Base-by-base conservation (phyloP, 495 filamentous ascomycete species). In the Corynascus novoguineensis region DNA sequence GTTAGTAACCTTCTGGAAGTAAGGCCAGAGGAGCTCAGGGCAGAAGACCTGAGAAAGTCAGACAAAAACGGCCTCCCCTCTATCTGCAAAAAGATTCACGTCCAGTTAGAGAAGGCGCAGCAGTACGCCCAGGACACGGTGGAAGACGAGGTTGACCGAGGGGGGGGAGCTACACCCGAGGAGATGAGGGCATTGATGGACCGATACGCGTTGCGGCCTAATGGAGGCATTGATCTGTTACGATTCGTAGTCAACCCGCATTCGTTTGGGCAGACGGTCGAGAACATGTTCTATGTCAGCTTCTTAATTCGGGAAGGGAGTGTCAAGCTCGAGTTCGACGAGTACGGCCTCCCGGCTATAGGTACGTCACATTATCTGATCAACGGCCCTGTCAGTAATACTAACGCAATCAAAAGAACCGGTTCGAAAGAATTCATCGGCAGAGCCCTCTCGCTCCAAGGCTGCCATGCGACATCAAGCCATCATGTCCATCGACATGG, bases 201-300 rank as follows among this genome's bases (percentile, higher is more conserved):
- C 21, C 70, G 76, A 45, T 63, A 86, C 54, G 72, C 81, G 6
- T 70, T 92, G 15, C 75, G 79, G 3, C 71, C 77, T 9, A 83
- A 83, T 38, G 85, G 83, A 0, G 86, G 85, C 5, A 75, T 95
- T 2, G 81, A 84, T 15, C 73, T 97, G 10, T 86, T 96, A 68
- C 78, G 83, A 38, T 96, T 96, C 60, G 88, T 89, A 31, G 77
- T 97, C 56, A 95, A 99, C 60, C 92, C 93, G 4, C 68, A 71
- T 1, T 95, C 88, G 1, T 99, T 97, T 64, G 90, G 92, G 0
- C 95, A 99, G 72, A 97, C 89, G 2, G 83, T 97, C 4, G 93
- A 99, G 70, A 99, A 99, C 68, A 72, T 99, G 62, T 99, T 99
- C 72, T 97, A 97, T 65, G 79, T 96, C 56, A 92, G 88, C 67